phyloP scores from a whole-genome alignment of 331 rosid species.

The Acacia pycnantha region DNA sequence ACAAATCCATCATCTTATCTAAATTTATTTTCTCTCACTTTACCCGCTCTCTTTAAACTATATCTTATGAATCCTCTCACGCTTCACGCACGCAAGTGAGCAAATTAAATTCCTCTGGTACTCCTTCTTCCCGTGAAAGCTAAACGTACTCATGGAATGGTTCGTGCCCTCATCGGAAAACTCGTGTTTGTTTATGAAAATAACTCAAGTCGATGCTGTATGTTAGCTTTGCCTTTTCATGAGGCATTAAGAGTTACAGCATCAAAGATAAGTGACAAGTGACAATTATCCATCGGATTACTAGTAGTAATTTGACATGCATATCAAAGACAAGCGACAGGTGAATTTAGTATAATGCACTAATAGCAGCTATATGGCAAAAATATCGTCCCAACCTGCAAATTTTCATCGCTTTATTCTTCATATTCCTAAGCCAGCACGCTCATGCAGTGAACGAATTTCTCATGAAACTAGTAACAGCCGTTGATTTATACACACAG shows the following conservation, averaged over 20 bases:
- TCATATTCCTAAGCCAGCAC: background rate
- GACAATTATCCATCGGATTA: constrained; percentile 9
- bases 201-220: background rate
- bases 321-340: background rate
- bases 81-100: background rate
- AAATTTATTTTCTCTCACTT: too few relatives aligned
- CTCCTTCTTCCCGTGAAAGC: background rate
- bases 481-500: background rate
- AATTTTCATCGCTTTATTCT: constrained; percentile 20
- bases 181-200: background rate
- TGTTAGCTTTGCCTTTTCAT: background rate
- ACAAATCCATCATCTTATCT: background rate
- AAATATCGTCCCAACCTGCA: constrained; percentile 23
- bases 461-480: background rate
- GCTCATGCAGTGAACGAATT: constrained; percentile 4
- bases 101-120: background rate
- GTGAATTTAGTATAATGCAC: background rate
- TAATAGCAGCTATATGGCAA: background rate
- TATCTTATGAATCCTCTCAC: background rate
- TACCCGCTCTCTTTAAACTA: background rate
- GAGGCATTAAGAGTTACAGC: background rate
- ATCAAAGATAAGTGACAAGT: background rate
- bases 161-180: background rate
- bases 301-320: background rate
- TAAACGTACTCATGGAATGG: background rate